Conservation (phyloP, 208 protist genomes). For the Novymonas esmeraldas region DNA sequence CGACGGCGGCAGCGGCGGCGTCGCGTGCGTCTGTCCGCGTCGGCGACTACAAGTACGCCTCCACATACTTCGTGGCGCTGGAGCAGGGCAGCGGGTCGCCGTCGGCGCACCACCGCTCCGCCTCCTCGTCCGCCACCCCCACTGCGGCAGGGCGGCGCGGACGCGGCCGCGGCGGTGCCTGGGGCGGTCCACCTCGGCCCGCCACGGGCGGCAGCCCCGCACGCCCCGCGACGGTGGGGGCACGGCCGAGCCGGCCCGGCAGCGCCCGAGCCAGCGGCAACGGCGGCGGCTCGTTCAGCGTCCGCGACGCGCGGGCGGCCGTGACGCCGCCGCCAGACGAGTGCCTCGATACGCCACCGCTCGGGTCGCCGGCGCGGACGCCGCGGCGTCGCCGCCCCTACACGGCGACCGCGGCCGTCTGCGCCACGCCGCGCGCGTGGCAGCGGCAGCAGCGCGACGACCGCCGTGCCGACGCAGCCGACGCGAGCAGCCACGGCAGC, state of each 20-base stretch:
- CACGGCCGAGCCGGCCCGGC: too few species aligned
- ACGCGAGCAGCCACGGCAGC: neutral
- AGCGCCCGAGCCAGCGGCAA: too few species aligned
- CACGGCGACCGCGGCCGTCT: conserved; percentile 1
- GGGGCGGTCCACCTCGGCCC: neutral
- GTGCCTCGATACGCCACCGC: too few species aligned
- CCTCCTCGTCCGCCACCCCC: neutral
- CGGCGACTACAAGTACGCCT: conserved; percentile 21
- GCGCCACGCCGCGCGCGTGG: neutral
- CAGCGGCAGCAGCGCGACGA: neutral
- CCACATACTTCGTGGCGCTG: conserved; percentile 29
- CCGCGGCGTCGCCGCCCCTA: neutral
- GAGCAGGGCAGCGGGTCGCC: conserved; percentile 7
- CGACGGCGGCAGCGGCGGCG: neutral
- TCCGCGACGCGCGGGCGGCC: too few species aligned
- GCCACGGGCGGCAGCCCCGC: neutral
- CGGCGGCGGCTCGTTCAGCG: too few species aligned
- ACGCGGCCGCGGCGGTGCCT: neutral
- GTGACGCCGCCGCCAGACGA: too few species aligned
- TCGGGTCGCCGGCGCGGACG: too few species aligned
- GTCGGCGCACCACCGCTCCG: neutral
- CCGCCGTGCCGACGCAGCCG: too few species aligned
- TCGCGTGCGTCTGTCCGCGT: neutral
- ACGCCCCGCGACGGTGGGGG: too few species aligned
- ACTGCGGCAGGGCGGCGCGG: neutral